Evolutionary conservation across 2,329 filamentous ascomycete species (phyloP).

Genomic region (Penicillium sp.): DNA sequence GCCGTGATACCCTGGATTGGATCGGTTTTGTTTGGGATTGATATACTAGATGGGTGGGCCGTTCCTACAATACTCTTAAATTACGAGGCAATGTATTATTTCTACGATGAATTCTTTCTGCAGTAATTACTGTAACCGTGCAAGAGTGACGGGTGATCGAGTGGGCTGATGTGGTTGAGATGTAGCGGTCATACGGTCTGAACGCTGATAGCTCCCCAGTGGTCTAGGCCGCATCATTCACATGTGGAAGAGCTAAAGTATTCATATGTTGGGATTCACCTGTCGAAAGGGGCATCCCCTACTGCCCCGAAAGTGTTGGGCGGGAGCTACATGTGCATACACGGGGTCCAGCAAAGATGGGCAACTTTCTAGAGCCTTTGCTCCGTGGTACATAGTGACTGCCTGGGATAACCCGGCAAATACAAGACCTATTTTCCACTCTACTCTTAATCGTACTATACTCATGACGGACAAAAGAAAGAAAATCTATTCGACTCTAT

Average conservation of each 20-base stretch:
- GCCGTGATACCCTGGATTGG: constrained; percentile 23
- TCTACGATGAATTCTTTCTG: constrained; percentile 6
- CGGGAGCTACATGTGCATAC: too few species aligned
- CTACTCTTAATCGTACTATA: too few species aligned
- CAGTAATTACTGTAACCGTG: too few species aligned
- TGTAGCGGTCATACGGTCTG: not conserved
- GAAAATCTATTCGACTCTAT: not conserved
- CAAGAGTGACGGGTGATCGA: too few species aligned
- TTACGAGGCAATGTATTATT: constrained; percentile 22
- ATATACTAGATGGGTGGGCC: constrained; percentile 10
- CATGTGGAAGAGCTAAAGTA: not conserved
- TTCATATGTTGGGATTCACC: not conserved
- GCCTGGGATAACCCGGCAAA: too few species aligned
- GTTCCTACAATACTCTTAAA: constrained; percentile 4
- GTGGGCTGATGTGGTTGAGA: not conserved
- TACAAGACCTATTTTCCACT: too few species aligned
- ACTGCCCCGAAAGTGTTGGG: too few species aligned
- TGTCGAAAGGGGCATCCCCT: too few species aligned
- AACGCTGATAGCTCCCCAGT: not conserved
- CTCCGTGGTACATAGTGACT: too few species aligned
- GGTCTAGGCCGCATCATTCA: not conserved
- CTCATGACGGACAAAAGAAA: not conserved
- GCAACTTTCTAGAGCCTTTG: too few species aligned
- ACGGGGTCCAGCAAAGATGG: too few species aligned
- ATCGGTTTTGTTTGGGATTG: constrained; percentile 7